Evolutionary conservation across 495 filamentous ascomycete genomes (phyloP).

Genomic region (Penicillium ochrochloron): DNA sequence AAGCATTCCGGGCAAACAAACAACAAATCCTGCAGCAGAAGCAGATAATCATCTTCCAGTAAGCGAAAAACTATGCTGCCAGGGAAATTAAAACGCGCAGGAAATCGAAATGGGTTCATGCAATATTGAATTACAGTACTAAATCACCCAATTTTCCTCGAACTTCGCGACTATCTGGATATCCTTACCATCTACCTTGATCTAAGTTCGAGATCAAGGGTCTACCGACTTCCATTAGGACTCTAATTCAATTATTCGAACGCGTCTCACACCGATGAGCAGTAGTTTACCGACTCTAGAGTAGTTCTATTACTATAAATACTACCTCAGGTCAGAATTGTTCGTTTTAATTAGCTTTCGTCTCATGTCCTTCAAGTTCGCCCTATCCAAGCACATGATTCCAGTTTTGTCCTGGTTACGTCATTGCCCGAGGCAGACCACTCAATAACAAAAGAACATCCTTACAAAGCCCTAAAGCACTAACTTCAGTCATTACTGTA

Average conservation of each 20-base stretch:
- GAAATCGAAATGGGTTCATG: neutral
- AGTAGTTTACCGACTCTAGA: no score
- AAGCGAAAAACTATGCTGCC: neutral
- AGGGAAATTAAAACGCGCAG: neutral
- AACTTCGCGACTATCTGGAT: neutral
- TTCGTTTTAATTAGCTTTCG: neutral
- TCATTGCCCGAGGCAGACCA: neutral
- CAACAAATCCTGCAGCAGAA: conserved; percentile 3
- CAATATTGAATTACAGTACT: neutral
- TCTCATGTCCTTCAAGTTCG: neutral
- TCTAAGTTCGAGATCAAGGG: neutral
- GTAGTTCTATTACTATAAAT: no score
- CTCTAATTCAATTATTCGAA: neutral
- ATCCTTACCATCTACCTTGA: neutral
- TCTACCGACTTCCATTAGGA: no score
- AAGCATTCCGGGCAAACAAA: conserved; percentile 32
- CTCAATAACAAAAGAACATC: no score
- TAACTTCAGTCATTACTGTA: no score
- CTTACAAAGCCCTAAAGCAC: no score
- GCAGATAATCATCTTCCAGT: neutral
- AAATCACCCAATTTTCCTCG: neutral
- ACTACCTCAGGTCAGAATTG: no score
- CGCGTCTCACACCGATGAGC: neutral
- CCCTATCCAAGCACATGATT: neutral
- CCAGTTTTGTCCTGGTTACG: neutral